These are phyloP conservation scores for Bretziella fagacearum DNA, from an alignment of 2,329 filamentous ascomycete genomes.

Conservation along the genomic window DNA sequence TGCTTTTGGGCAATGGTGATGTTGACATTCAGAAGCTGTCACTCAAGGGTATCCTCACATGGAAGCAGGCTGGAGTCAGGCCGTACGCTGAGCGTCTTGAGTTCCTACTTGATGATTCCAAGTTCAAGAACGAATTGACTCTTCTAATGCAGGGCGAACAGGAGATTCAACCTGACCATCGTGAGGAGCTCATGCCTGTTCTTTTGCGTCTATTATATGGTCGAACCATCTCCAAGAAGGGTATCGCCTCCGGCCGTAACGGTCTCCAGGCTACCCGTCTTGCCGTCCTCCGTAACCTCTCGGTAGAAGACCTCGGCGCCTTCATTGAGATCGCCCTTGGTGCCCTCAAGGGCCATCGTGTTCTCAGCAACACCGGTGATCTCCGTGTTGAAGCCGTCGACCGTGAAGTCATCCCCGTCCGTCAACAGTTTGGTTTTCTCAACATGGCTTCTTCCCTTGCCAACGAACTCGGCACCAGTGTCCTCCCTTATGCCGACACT, in stretches of 20 bases:
- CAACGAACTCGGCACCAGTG: constrained; percentile 60
- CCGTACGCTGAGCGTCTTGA: constrained; percentile 73
- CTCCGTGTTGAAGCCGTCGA: constrained; percentile 35
- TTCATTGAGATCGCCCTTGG: constrained; percentile 76
- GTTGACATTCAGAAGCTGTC: constrained; percentile 73
- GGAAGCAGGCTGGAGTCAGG: constrained; percentile 64
- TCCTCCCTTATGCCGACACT: constrained; percentile 47
- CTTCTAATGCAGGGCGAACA: constrained; percentile 66
- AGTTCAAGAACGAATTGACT: constrained; percentile 87
- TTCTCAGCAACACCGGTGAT: constrained; percentile 32
- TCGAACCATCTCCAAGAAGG: constrained; percentile 67
- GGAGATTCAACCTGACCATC: constrained; percentile 56
- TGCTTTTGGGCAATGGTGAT: constrained; percentile 73
- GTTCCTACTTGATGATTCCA: constrained; percentile 74
- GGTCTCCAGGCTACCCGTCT: constrained; percentile 70
- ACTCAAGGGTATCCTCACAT: constrained; percentile 69
- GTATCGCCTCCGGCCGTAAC: constrained; percentile 57
- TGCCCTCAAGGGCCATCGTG: constrained; percentile 41
- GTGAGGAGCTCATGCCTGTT: constrained; percentile 61
- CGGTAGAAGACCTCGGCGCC: constrained; percentile 52
- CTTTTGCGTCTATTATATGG: constrained; percentile 79
- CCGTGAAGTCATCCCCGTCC: constrained; percentile 42
- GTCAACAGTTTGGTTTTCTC: constrained; percentile 78
- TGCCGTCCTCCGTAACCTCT: constrained; percentile 62
- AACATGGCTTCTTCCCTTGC: constrained; percentile 85